A percentile compares a stretch with the other conserved stretches of the same genome.
Evolutionary conservation across 768 basidiomycete genomes (phyloP).

Genomic region (Mycena venus): DNA sequence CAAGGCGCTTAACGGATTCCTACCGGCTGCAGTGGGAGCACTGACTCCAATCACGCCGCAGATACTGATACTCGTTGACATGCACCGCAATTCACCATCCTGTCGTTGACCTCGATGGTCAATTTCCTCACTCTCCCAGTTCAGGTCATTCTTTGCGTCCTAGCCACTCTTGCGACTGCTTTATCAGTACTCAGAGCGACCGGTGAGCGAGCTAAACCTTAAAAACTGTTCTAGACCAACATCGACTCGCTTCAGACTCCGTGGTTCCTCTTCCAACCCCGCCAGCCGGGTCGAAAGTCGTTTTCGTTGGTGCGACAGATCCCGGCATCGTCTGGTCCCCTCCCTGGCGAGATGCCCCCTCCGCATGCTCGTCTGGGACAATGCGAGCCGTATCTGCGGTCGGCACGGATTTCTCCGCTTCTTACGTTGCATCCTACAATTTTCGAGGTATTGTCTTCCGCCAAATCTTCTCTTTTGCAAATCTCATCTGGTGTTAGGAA

Average conservation of each 20-base stretch:
- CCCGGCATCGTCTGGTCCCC: constrained; percentile 7
- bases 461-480: not conserved
- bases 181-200: not conserved
- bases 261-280: constrained; percentile 5
- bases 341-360: not conserved
- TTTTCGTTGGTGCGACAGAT: not conserved
- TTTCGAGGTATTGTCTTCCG: constrained; percentile 1
- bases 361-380: not conserved
- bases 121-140: not conserved
- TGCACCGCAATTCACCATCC: too few species aligned
- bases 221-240: not conserved
- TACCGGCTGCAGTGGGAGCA: too few species aligned
- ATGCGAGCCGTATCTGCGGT: not conserved
- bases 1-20: too few species aligned
- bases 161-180: not conserved
- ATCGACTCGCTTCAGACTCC: not conserved
- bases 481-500: not conserved
- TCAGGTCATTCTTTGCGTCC: not conserved
- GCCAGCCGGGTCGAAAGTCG: not conserved
- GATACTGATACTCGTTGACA: too few species aligned
- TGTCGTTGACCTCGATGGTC: constrained; percentile 9
- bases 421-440: not conserved
- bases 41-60: too few species aligned
- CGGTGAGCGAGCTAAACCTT: not conserved
- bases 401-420: not conserved